Percentiles rank a stretch among this genome's conserved stretches.
Evolutionary conservation across 2,329 filamentous ascomycete species (phyloP).

Genomic region (Hymenoscyphus repandus): DNA sequence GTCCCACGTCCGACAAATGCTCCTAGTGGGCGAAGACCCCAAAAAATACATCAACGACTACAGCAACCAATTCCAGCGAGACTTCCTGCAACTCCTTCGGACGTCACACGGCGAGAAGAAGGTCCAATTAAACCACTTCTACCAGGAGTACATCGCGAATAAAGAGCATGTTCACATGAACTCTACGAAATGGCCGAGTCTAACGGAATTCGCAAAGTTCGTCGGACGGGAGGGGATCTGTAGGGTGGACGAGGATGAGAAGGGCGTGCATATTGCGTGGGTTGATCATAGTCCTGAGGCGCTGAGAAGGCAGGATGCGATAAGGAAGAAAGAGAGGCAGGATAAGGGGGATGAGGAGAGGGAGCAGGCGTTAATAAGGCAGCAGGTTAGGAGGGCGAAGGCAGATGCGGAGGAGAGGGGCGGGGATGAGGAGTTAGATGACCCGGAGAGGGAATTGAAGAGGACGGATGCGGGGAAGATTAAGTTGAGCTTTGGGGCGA

Average conservation of each 20-base stretch:
- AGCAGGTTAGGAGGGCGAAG: conserved; percentile 76
- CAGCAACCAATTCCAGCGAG: conserved; percentile 72
- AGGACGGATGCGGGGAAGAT: conserved; percentile 71
- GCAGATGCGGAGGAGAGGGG: conserved; percentile 47
- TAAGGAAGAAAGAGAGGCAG: conserved; percentile 76
- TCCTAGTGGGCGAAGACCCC: conserved; percentile 80
- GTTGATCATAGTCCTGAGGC: conserved; percentile 89
- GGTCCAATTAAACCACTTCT: conserved; percentile 87
- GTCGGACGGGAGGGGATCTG: conserved; percentile 84
- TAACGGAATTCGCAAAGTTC: conserved; percentile 87
- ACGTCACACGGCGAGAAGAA: conserved; percentile 89
- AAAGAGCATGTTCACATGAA: conserved; percentile 94
- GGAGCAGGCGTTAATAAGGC: conserved; percentile 75
- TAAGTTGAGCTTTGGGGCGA: conserved; percentile 59
- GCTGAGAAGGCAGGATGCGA: conserved; percentile 70
- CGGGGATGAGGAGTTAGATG: conserved; percentile 36
- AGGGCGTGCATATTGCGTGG: conserved; percentile 83
- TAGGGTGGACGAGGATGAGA: conserved; percentile 82
- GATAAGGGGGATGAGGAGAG: conserved; percentile 88
- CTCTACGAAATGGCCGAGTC: conserved; percentile 77
- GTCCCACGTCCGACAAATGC: conserved; percentile 83
- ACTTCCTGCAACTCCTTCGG: conserved; percentile 71
- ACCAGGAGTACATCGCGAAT: conserved; percentile 86
- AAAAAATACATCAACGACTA: conserved; percentile 79
- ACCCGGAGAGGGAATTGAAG: conserved; percentile 45